Percentiles rank a stretch among this genome's conserved stretches.
Conservation (phyloP, 2,329 filamentous ascomycete species). For the Calonectria honghensis region DNA sequence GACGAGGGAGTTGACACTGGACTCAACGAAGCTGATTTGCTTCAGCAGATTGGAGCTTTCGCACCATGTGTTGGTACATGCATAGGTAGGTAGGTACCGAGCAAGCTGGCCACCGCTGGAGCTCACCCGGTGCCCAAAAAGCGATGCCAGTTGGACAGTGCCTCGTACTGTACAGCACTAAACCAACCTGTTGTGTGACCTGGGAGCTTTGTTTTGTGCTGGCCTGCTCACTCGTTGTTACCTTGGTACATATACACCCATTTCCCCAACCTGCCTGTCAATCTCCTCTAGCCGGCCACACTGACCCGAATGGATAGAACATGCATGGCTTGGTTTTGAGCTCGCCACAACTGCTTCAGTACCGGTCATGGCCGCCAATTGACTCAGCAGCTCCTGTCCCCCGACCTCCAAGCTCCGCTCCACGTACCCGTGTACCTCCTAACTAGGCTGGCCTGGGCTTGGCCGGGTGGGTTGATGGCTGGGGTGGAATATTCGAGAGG, state of each 20-base stretch:
- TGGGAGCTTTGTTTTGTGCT: not conserved
- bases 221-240: not conserved
- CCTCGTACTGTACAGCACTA: not conserved
- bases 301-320: not conserved
- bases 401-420: slow-evolving; percentile 1
- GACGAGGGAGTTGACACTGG: not conserved
- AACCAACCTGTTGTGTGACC: not conserved
- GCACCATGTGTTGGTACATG: not conserved
- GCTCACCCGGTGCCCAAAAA: not conserved
- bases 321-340: not conserved
- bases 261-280: not conserved
- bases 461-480: slow-evolving; percentile 28
- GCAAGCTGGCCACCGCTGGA: not conserved
- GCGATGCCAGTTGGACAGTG: not conserved
- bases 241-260: slow-evolving; percentile 1
- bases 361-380: not conserved
- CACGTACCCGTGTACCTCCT: not conserved
- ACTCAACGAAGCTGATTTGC: not conserved
- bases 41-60: not conserved
- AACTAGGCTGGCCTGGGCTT: slow-evolving; percentile 23
- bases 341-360: not conserved
- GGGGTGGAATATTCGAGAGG: slow-evolving; percentile 3
- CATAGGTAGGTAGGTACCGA: not conserved
- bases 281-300: not conserved
- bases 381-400: not conserved